Evolutionary conservation across 202 grass and related monocot genomes (phyloP).

Genomic region (Panicum hallii): DNA sequence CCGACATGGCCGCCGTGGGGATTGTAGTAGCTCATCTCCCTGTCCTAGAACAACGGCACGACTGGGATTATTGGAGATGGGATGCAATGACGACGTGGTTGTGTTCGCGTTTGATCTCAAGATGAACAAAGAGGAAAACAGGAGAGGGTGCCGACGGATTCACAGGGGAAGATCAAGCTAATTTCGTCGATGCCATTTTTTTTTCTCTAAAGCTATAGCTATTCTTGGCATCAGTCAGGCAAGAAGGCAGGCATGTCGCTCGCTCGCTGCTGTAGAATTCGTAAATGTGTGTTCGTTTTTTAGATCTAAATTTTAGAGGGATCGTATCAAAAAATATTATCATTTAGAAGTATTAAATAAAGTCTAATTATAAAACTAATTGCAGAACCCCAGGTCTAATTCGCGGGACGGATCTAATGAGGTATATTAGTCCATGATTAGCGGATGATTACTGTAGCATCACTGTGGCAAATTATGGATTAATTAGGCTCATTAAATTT

Average conservation of each 20-base stretch:
- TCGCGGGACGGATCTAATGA: too few relatives aligned
- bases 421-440: too few relatives aligned
- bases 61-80: background rate
- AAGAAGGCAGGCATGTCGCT: background rate
- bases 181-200: background rate
- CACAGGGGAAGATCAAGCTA: background rate
- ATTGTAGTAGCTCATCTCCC: conserved; percentile 72
- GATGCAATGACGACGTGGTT: background rate
- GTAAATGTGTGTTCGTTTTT: too few relatives aligned
- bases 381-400: too few relatives aligned
- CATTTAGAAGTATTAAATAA: too few relatives aligned
- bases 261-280: background rate
- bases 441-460: too few relatives aligned
- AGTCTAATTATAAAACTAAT: too few relatives aligned
- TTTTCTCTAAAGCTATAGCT: background rate
- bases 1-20: conserved; percentile 56
- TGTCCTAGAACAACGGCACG: too few relatives aligned
- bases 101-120: background rate
- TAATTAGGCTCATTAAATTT: too few relatives aligned
- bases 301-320: too few relatives aligned
- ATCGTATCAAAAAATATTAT: too few relatives aligned
- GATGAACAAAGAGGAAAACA: background rate
- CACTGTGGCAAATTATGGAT: too few relatives aligned
- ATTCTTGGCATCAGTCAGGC: conserved; percentile 19
- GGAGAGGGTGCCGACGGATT: background rate